phyloP scores from a whole-genome alignment of 208 protist genomes.

The Trypanosoma rangeli region DNA sequence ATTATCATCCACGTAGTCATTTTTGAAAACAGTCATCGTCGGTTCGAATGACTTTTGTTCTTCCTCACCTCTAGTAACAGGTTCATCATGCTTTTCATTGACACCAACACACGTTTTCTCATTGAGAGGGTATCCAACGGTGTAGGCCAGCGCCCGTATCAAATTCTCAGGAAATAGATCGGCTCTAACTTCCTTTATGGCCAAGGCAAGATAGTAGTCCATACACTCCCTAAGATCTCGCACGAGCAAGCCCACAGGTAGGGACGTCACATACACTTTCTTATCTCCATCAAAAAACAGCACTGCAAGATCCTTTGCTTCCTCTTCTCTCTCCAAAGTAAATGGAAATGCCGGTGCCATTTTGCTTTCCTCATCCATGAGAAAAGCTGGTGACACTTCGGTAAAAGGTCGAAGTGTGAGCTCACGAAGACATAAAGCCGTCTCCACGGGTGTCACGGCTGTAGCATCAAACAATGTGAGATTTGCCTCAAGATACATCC shows the following conservation, averaged over 20 bases:
- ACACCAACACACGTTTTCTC: not conserved
- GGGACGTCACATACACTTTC: slow-evolving; percentile 70
- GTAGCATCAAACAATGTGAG: slow-evolving; percentile 81
- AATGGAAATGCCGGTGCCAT: slow-evolving; percentile 46
- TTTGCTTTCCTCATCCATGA: slow-evolving; percentile 60
- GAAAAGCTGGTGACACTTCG: slow-evolving; percentile 50
- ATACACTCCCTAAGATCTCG: slow-evolving; percentile 74
- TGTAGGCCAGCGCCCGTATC: slow-evolving; percentile 45
- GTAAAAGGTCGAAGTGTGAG: slow-evolving; percentile 58
- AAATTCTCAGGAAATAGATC: slow-evolving; percentile 72
- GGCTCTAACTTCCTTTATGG: slow-evolving; percentile 71
- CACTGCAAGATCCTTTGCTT: slow-evolving; percentile 49
- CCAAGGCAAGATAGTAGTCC: slow-evolving; percentile 84
- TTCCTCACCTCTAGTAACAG: slow-evolving; percentile 13
- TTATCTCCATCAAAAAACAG: slow-evolving; percentile 86
- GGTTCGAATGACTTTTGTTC: slow-evolving; percentile 20
- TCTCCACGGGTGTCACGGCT: slow-evolving; percentile 64
- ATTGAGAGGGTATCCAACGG: slow-evolving; percentile 61
- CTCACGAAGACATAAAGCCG: slow-evolving; percentile 70
- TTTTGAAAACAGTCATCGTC: not conserved
- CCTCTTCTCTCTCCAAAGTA: slow-evolving; percentile 33
- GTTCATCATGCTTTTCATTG: slow-evolving; percentile 15
- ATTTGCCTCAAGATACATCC: slow-evolving; percentile 75
- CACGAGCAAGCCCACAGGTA: slow-evolving; percentile 45
- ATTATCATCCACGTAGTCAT: slow-evolving; percentile 5